Conservation (phyloP, 169 alveolate genomes). For the Eimeria acervulina region DNA sequence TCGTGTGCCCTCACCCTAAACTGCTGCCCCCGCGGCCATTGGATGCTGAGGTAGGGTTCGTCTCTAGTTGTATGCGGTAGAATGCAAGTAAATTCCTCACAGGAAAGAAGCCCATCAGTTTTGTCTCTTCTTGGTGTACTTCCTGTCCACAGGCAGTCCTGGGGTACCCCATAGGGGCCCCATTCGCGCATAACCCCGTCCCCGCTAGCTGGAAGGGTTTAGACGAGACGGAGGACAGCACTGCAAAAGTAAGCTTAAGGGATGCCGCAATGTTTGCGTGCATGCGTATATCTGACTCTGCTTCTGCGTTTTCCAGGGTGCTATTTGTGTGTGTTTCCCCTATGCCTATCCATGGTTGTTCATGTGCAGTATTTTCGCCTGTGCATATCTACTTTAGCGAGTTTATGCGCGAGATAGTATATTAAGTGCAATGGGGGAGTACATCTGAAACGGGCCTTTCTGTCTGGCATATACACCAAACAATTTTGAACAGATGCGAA, state of each 20-base stretch:
- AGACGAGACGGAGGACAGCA: background rate
- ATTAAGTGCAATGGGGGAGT: too few species aligned
- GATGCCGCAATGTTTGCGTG: background rate
- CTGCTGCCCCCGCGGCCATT: slow-evolving; percentile 81
- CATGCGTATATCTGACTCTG: background rate
- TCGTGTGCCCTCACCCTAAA: slow-evolving; percentile 79
- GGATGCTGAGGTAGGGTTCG: slow-evolving; percentile 67
- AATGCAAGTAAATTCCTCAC: background rate
- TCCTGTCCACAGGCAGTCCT: slow-evolving; percentile 14
- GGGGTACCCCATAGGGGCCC: slow-evolving; percentile 12
- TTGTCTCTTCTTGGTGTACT: background rate
- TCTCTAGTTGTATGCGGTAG: too few species aligned
- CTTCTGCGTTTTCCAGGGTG: background rate
- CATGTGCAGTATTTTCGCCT: background rate
- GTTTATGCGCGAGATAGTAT: too few species aligned
- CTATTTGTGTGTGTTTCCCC: too few species aligned
- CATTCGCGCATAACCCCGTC: background rate
- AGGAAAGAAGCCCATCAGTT: background rate
- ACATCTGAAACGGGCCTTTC: too few species aligned
- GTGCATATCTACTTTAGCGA: background rate
- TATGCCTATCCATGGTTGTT: background rate
- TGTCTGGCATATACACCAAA: background rate
- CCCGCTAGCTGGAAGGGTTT: slow-evolving; percentile 67
- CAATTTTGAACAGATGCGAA: background rate
- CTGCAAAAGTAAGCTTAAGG: background rate